Evolutionary conservation across 306 rosid genomes (phyloP).

Genomic region (Vachellia pachyceras): DNA sequence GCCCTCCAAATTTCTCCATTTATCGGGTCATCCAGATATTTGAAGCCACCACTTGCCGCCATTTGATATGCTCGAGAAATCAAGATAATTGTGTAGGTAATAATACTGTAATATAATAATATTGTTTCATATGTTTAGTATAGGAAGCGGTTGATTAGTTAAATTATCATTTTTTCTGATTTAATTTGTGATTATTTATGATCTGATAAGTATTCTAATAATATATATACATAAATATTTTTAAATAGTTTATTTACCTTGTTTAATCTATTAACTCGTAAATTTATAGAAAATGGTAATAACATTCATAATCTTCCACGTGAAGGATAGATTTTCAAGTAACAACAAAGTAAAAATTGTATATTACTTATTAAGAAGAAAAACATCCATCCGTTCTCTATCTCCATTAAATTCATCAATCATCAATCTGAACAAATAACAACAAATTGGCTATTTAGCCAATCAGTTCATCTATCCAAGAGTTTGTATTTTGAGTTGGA

Average conservation of each 20-base stretch:
- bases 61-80: not conserved
- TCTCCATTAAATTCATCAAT: not conserved
- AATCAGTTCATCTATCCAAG: too few relatives aligned
- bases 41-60: not conserved
- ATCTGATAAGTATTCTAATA: too few relatives aligned
- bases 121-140: too few relatives aligned
- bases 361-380: too few relatives aligned
- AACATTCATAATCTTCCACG: not conserved
- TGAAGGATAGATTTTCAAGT: not conserved
- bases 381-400: not conserved
- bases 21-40: not conserved
- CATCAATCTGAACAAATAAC: not conserved
- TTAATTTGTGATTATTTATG: too few relatives aligned
- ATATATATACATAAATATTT: too few relatives aligned
- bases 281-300: too few relatives aligned
- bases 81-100: not conserved
- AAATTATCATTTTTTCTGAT: too few relatives aligned
- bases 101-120: too few relatives aligned
- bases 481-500: not conserved
- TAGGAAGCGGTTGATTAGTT: too few relatives aligned
- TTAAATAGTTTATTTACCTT: too few relatives aligned
- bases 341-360: not conserved
- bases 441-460: not conserved
- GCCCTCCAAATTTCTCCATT: slow-evolving; percentile 26
- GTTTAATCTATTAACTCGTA: too few relatives aligned